A percentile compares a stretch with the other conserved stretches of the same genome.
These are phyloP conservation scores for Breviolum minutum DNA, from an alignment of 73 alveolate species.

Conservation along the genomic window DNA sequence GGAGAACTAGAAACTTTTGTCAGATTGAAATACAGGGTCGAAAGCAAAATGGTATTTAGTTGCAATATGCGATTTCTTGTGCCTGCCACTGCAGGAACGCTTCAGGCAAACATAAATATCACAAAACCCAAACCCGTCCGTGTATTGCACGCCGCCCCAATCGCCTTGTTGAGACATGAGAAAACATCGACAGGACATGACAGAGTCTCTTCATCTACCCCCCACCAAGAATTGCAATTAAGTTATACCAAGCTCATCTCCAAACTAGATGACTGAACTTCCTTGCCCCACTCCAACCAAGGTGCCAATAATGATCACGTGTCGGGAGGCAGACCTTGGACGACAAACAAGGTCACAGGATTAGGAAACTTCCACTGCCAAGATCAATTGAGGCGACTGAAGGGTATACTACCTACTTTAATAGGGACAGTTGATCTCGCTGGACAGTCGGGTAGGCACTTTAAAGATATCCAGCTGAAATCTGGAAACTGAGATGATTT, in stretches of 20 bases:
- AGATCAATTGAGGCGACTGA: not conserved
- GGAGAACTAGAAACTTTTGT: not conserved
- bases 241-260: no score
- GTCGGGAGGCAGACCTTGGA: slow-evolving; percentile 35
- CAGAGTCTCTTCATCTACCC: not conserved
- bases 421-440: not conserved
- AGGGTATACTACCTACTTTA: not conserved
- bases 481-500: no score
- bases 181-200: not conserved
- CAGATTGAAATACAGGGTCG: not conserved
- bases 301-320: slow-evolving; percentile 61
- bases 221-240: not conserved
- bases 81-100: not conserved
- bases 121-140: not conserved
- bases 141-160: slow-evolving; percentile 84
- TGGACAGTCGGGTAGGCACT: no score
- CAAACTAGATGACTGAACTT: not conserved
- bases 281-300: not conserved
- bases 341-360: not conserved
- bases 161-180: not conserved
- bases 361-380: not conserved
- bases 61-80: not conserved
- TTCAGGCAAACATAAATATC: not conserved
- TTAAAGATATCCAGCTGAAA: not conserved
- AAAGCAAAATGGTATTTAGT: not conserved